Evolutionary conservation across 441 rosid species (phyloP), one percentile per base, ranked within the genome.

Genomic region (Gossypium lobatum): DNA sequence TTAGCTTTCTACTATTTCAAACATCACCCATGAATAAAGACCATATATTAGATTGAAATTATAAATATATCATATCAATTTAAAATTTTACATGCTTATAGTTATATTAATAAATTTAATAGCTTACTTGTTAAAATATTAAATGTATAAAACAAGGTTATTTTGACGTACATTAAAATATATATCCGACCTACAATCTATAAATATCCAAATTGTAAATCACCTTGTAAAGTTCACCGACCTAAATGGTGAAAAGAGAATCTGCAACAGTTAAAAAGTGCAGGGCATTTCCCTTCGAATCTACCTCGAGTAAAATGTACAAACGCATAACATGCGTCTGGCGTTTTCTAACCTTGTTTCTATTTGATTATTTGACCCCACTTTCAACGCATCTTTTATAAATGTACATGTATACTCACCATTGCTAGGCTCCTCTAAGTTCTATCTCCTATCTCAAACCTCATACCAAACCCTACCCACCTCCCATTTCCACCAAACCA

Each of bases 321-420:
- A 26, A 21, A 68, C 28, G 45, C 45, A 26, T 26, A 50, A 50
- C 23, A 68, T 16, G 72, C 34, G 42, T 68, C 42, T 50, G 20
- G 42, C 4, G 5, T 50, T 25, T 68, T 68, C n/a, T 26, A 68
- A 68, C 59, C 8, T n/a, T 68, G 45, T 25, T 58, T 71, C 28
- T 34, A 18, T 55, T 55, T 71, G 21, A 45, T 23, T 58, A 14
- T 39, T 55, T 59, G 55, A 58, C 74, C 74, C 66, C 54, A 71
- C 74, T 21, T 58, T 71, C 48, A 55, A 14, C 14, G 10, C 53
- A 21, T 39, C 63, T 25, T 58, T 3, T 37, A 31, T 45, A 57
- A 17, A 18, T 17, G 20, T 1, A 25, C 31, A 25, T 18, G 2
- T 6, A 17, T 17, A 17, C 20, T 46, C 65, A 18, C 54, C 66